phyloP scores from a whole-genome alignment of 805 yeast genomes.

The Candida patagonica region DNA sequence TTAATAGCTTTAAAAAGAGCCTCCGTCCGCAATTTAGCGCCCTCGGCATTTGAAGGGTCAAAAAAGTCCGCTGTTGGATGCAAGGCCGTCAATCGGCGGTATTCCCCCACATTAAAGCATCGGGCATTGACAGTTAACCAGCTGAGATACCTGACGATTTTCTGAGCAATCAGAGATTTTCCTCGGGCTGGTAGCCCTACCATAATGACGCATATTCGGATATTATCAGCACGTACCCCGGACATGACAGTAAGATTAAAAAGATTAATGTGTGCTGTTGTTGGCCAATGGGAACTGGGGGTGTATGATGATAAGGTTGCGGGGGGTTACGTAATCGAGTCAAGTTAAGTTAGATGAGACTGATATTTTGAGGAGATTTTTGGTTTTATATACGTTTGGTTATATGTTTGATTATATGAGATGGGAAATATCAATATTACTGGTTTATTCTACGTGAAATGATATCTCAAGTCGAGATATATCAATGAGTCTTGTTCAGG shows the following conservation, averaged over 20 bases:
- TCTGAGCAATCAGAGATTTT: slow-evolving; percentile 88
- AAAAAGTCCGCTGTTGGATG: slow-evolving; percentile 73
- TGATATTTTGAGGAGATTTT: not conserved
- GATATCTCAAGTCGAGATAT: not conserved
- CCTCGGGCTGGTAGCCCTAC: slow-evolving; percentile 57
- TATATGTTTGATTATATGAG: too few relatives aligned
- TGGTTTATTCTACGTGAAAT: not conserved
- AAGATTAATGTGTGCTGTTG: too few relatives aligned
- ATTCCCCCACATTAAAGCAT: slow-evolving; percentile 83
- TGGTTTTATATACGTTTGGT: not conserved
- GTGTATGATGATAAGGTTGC: too few relatives aligned
- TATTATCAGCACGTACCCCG: slow-evolving; percentile 30
- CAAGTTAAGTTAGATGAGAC: not conserved
- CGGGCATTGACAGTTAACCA: slow-evolving; percentile 86
- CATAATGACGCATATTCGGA: slow-evolving; percentile 76
- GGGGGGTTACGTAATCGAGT: not conserved
- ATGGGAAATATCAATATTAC: not conserved
- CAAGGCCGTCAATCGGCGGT: slow-evolving; percentile 57
- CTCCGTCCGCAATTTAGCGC: slow-evolving; percentile 49
- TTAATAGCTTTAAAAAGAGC: slow-evolving; percentile 65
- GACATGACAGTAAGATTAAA: not conserved
- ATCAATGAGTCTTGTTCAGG: not conserved
- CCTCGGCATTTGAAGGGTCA: slow-evolving; percentile 56
- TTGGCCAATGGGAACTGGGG: too few relatives aligned
- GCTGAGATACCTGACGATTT: slow-evolving; percentile 80